Evolutionary conservation across 148 eudicot species (phyloP), one percentile per base, ranked within the genome.

Genomic region (Vaccinium darrowii): DNA sequence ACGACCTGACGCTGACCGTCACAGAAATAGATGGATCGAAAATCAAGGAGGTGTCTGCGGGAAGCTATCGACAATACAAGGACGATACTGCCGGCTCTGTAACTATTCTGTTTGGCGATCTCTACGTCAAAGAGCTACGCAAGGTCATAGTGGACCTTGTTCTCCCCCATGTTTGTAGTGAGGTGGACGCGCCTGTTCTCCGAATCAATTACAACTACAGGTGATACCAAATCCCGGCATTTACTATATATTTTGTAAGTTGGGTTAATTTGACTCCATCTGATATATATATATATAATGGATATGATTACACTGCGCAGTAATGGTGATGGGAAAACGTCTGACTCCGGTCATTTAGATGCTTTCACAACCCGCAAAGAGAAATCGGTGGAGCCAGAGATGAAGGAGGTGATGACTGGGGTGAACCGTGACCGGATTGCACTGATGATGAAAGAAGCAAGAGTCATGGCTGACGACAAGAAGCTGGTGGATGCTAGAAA

Each of bases 101-200:
- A 10, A 82, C 80, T n/a, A 60, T 88, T 23, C 27, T 36, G 2
- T 88, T 85, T 33, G 87, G 87, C 11, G 81, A 82, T 88, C 83
- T 88, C 57, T 88, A 88, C 76, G 57, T 13, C 27, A 75, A 85
- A 47, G 89, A 88, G 74, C 56, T 57, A 10, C 83, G 89, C 12
- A 78, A 80, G 58, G 54, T 88, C 63, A 21, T 82, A 9, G 83
- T 85, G 49, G 76, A 49, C 47, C 73, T 88, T 82, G 39, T 50
- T 27, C 85, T 88, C 33, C 83, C 87, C 23, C 67, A 10, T 14
- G 57, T 82, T 19, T 1, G 0, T 43, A 1, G 79, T 0, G 33
- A 23, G 53, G 43, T 47, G 25, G 74, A 6, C 54, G 69, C 78
- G 12, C 10, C 36, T 49, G 74, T 76, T 23, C 81, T 87, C 14